phyloP scores from a whole-genome alignment of 2,329 filamentous ascomycete genomes.

The Aspergillus transmontanensis region DNA sequence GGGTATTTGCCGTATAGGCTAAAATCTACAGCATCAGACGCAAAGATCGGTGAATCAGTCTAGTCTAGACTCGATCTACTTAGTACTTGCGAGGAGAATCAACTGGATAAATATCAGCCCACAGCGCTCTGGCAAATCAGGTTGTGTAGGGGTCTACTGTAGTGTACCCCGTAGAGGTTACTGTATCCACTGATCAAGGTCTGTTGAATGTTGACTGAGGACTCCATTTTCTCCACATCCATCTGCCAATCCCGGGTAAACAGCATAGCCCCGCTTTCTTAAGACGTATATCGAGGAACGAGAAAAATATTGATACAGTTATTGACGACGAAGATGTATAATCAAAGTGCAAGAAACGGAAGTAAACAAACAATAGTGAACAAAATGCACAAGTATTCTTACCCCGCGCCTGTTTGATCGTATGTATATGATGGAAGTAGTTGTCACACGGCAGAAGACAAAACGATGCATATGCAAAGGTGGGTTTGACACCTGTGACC shows the following conservation, averaged over 20 bases:
- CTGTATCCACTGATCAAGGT: neutral
- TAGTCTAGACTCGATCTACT: neutral
- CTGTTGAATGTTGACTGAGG: neutral
- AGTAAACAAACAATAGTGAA: neutral
- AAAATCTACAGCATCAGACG: neutral
- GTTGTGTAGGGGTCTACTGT: neutral
- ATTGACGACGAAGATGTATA: neutral
- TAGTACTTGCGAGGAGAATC: neutral
- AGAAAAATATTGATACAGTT: neutral
- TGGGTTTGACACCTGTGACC: neutral
- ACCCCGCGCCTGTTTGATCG: neutral
- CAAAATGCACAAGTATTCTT: neutral
- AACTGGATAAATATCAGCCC: neutral
- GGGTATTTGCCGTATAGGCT: neutral
- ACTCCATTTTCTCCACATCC: neutral
- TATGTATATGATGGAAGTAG: neutral
- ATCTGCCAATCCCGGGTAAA: conserved; percentile 1
- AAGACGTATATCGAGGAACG: neutral
- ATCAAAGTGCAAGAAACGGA: neutral
- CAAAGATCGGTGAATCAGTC: neutral
- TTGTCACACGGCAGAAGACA: neutral
- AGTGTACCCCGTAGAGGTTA: neutral
- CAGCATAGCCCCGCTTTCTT: neutral
- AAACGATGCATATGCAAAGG: neutral
- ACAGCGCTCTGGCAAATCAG: neutral